phyloP scores from a whole-genome alignment of 768 basidiomycete genomes.

The Calocybe gangraenosa region DNA sequence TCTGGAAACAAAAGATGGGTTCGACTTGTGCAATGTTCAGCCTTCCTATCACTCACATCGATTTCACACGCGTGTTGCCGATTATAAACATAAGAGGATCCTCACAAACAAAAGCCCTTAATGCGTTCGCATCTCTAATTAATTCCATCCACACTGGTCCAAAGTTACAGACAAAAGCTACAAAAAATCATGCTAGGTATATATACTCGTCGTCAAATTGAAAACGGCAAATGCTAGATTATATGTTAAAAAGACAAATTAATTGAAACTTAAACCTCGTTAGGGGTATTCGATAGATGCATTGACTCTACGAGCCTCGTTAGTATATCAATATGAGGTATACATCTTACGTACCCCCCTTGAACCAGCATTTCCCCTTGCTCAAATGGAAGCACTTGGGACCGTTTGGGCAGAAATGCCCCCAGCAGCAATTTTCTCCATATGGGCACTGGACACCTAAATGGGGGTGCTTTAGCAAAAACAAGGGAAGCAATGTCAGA shows the following conservation, averaged over 20 bases:
- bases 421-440: slow-evolving; percentile 77
- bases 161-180: slow-evolving; percentile 9
- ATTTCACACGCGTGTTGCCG: slow-evolving; percentile 72
- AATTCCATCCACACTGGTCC: not conserved
- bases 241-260: slow-evolving; percentile 4
- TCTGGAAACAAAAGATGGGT: slow-evolving; percentile 16
- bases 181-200: slow-evolving; percentile 11
- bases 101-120: not conserved
- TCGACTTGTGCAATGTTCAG: slow-evolving; percentile 16
- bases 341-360: slow-evolving; percentile 46
- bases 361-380: slow-evolving; percentile 88
- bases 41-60: slow-evolving; percentile 36
- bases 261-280: slow-evolving; percentile 8
- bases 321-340: not conserved
- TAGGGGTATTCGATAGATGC: slow-evolving; percentile 28
- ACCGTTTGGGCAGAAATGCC: slow-evolving; percentile 80
- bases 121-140: not conserved
- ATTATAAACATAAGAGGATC: too few species aligned
- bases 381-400: slow-evolving; percentile 64
- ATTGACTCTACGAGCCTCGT: slow-evolving; percentile 32
- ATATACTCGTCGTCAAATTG: slow-evolving; percentile 3
- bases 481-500: not conserved
- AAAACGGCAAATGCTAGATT: not conserved
- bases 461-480: not conserved
- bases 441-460: slow-evolving; percentile 72